Conservation (phyloP, 306 rosid genomes). For the Ochetophila trinervis region DNA sequence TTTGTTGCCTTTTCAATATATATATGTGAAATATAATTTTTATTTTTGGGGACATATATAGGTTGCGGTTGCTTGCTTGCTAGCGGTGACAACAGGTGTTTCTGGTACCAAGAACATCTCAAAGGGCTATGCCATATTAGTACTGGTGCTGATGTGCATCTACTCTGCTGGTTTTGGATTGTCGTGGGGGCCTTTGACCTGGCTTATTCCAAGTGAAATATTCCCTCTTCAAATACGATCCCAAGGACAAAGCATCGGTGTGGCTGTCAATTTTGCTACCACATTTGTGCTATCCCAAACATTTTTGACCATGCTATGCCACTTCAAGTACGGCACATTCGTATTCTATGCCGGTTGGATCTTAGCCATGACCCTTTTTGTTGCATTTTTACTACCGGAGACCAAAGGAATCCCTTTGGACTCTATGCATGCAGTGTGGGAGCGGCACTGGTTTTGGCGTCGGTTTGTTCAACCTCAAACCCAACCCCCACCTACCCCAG, state of each 20-base stretch:
- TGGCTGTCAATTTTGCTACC: constrained; percentile 45
- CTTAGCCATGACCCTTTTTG: constrained; percentile 48
- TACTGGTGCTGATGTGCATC: constrained; percentile 46
- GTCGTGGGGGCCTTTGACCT: constrained; percentile 78
- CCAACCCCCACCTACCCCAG: not conserved
- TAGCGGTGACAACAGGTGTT: constrained; percentile 38
- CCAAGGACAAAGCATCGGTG: constrained; percentile 61
- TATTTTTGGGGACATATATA: not conserved
- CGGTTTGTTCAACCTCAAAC: constrained; percentile 32
- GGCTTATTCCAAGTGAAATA: constrained; percentile 82
- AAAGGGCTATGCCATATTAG: constrained; percentile 39
- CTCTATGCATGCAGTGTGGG: constrained; percentile 51
- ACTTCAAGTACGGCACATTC: constrained; percentile 62
- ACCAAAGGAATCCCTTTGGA: constrained; percentile 66
- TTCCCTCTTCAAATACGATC: constrained; percentile 56
- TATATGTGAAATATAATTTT: too few species aligned
- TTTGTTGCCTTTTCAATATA: too few species aligned
- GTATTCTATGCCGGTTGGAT: constrained; percentile 65
- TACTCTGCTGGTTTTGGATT: constrained; percentile 71
- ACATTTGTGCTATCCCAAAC: constrained; percentile 54
- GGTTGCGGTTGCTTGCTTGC: constrained; percentile 48
- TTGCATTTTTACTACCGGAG: constrained; percentile 60
- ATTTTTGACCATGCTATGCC: constrained; percentile 65
- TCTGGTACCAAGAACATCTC: constrained; percentile 41
- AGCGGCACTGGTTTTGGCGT: constrained; percentile 64